Conservation (phyloP, 345 rosid species). For the Arabis hirsuta region DNA sequence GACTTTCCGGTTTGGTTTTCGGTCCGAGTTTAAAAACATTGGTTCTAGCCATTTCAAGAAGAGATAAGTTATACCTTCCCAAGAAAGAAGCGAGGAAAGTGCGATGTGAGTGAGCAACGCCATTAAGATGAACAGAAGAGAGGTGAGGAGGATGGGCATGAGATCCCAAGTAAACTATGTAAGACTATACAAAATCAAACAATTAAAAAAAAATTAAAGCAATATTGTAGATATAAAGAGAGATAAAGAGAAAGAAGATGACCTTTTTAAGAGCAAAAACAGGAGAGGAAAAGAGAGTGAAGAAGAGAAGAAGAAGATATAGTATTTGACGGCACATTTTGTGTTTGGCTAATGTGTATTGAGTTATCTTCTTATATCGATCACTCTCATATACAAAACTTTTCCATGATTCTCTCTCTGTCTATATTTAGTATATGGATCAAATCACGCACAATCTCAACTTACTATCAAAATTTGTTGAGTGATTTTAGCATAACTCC, state of each 20-base stretch:
- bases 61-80: constrained; percentile 48
- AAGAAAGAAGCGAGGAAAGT: constrained; percentile 57
- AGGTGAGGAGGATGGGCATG: constrained; percentile 53
- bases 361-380: not conserved
- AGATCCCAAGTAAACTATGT: constrained; percentile 76
- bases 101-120: constrained; percentile 52
- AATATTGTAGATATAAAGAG: not conserved
- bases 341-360: not conserved
- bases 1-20: too few relatives aligned
- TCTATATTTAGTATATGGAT: constrained; percentile 32
- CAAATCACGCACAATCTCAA: constrained; percentile 30
- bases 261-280: constrained; percentile 57
- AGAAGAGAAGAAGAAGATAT: constrained; percentile 26
- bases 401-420: constrained; percentile 25
- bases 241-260: not conserved
- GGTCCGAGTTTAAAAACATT: not conserved
- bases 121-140: constrained; percentile 45
- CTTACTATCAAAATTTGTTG: constrained; percentile 17
- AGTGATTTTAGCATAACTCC: constrained; percentile 33
- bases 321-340: constrained; percentile 35
- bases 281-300: constrained; percentile 38
- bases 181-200: constrained; percentile 45
- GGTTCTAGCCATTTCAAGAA: not conserved
- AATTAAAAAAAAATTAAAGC: not conserved
- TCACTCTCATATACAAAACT: constrained; percentile 17